A percentile compares a stretch with the other conserved stretches of the same genome.
phyloP scores from a whole-genome alignment of 2,329 filamentous ascomycete genomes.

The Phialemonium atrogriseum region DNA sequence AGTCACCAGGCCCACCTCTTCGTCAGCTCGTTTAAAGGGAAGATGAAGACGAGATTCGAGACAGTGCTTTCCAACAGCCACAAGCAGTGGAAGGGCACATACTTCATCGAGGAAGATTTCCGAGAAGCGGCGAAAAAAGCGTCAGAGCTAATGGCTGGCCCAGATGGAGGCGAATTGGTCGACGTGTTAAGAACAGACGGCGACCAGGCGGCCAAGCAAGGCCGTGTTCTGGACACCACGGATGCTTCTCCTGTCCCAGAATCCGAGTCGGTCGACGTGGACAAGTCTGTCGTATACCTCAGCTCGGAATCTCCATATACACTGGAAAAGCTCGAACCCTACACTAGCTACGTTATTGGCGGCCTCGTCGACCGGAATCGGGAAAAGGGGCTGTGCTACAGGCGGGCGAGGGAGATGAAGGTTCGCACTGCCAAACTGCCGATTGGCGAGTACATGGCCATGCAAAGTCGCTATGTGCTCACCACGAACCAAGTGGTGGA shows the following conservation, averaged over 20 bases:
- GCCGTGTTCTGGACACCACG: too few species aligned
- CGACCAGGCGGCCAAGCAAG: slow-evolving; percentile 20
- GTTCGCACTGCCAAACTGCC: slow-evolving; percentile 86
- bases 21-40: slow-evolving; percentile 70
- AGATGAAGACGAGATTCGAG: slow-evolving; percentile 72
- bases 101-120: slow-evolving; percentile 68
- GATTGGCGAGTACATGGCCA: slow-evolving; percentile 90
- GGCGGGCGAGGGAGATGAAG: slow-evolving; percentile 62
- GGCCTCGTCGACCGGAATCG: slow-evolving; percentile 94
- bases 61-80: slow-evolving; percentile 64
- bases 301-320: slow-evolving; percentile 86
- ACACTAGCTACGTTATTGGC: slow-evolving; percentile 87
- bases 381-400: slow-evolving; percentile 90
- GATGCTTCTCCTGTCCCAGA: slow-evolving; percentile 12
- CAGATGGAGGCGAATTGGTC: slow-evolving; percentile 46
- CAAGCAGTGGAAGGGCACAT: slow-evolving; percentile 69
- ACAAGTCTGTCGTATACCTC: slow-evolving; percentile 65
- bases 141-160: slow-evolving; percentile 56
- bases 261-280: slow-evolving; percentile 23
- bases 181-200: slow-evolving; percentile 41
- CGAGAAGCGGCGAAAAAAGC: slow-evolving; percentile 58
- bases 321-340: slow-evolving; percentile 72
- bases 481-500: slow-evolving; percentile 95
- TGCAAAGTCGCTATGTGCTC: slow-evolving; percentile 78
- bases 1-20: slow-evolving; percentile 62